Evolutionary conservation across 2,329 filamentous ascomycete species (phyloP).

Genomic region (Cercospora canescens): DNA sequence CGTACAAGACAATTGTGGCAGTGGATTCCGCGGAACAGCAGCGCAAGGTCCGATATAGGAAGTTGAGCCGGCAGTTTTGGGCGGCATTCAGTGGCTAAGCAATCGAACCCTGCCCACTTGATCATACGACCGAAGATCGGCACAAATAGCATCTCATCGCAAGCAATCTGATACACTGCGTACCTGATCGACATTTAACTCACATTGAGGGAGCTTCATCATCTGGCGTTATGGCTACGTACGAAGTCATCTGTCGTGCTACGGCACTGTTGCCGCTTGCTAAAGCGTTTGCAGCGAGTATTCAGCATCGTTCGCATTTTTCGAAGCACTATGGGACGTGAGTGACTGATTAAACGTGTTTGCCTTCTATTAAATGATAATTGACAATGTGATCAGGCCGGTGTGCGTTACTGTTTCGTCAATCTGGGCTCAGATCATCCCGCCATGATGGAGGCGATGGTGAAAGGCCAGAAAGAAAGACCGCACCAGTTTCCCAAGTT

Average conservation of each 20-base stretch:
- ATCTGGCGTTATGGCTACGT: not conserved
- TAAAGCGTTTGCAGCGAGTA: no score
- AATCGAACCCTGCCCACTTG: not conserved
- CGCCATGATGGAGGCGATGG: constrained; percentile 77
- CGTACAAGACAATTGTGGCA: not conserved
- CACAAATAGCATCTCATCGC: not conserved
- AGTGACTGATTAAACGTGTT: not conserved
- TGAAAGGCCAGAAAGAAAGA: constrained; percentile 70
- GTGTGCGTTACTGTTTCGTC: constrained; percentile 62
- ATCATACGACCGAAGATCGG: not conserved
- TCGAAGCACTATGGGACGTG: constrained; percentile 76
- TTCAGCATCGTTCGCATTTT: constrained; percentile 78
- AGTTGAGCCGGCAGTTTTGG: not conserved
- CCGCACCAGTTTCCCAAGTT: constrained; percentile 67
- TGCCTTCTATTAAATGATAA: not conserved
- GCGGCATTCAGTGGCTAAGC: not conserved
- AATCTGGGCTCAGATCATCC: constrained; percentile 74
- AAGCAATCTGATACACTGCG: not conserved
- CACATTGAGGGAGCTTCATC: not conserved
- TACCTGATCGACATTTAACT: not conserved
- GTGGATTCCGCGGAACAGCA: not conserved
- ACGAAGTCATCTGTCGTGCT: not conserved
- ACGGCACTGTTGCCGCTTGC: no score
- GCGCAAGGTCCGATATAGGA: not conserved
- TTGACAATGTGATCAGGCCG: constrained; percentile 41